Evolutionary conservation across 192 early-diverging fungal species (phyloP).

Genomic region (Coemansia sp.): DNA sequence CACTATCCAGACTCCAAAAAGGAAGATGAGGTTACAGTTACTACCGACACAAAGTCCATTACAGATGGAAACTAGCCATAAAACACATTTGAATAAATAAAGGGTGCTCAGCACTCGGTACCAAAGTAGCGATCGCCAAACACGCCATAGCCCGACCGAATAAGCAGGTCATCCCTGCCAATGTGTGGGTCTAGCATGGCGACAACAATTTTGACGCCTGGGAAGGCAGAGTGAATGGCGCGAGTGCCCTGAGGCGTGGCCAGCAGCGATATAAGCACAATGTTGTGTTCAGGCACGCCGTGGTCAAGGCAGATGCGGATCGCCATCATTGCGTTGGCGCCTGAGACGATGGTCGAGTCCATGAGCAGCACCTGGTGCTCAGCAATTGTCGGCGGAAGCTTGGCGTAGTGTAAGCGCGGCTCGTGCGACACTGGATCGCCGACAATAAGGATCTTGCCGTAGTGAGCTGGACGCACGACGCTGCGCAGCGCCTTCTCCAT

Average conservation of each 20-base stretch:
- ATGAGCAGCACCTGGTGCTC: constrained; percentile 69
- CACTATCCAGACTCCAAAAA: constrained; percentile 12
- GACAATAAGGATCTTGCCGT: constrained; percentile 91
- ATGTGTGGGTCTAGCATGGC: constrained; percentile 76
- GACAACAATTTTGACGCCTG: constrained; percentile 73
- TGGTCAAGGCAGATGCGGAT: constrained; percentile 91
- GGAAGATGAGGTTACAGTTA: constrained; percentile 14
- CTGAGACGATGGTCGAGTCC: constrained; percentile 89
- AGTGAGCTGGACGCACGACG: constrained; percentile 75
- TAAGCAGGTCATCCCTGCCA: constrained; percentile 62
- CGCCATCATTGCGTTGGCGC: constrained; percentile 94
- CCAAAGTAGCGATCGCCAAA: constrained; percentile 76
- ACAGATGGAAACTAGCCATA: not conserved
- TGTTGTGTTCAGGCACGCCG: constrained; percentile 77
- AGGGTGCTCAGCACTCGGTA: constrained; percentile 25
- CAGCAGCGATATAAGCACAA: constrained; percentile 82
- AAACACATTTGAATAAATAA: not conserved
- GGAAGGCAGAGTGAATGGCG: constrained; percentile 80
- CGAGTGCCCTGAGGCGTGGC: constrained; percentile 76
- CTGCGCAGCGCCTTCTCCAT: constrained; percentile 86
- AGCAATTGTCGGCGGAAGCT: constrained; percentile 67
- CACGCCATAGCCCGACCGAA: constrained; percentile 84
- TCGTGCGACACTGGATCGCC: constrained; percentile 76
- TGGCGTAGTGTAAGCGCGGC: constrained; percentile 85
- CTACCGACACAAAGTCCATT: not conserved